Conservation (phyloP, 495 filamentous ascomycete species). For the Hypoxylon intermedium region DNA sequence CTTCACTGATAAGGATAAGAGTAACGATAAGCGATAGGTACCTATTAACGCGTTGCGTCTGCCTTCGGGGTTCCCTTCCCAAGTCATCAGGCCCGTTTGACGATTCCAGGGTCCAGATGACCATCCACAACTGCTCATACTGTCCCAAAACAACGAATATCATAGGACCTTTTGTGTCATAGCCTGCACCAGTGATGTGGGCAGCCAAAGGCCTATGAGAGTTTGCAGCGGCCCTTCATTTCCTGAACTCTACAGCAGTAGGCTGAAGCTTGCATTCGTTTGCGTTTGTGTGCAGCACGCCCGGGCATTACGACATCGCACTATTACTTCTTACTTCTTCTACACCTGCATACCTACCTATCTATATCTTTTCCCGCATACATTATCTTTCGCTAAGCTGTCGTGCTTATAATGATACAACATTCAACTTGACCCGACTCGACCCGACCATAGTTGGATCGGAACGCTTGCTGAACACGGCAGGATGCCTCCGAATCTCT, state of each 20-base stretch:
- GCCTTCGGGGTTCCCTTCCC: conserved; percentile 13
- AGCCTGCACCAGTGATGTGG: conserved; percentile 1
- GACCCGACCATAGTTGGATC: conserved; percentile 20
- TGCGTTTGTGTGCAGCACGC: no score
- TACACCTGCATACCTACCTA: no score
- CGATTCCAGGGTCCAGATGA: conserved; percentile 31
- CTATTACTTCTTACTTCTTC: background rate
- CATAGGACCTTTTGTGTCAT: conserved; percentile 17
- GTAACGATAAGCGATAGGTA: conserved; percentile 15
- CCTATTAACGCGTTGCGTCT: conserved; percentile 19
- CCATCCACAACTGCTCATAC: conserved; percentile 9
- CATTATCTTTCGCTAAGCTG: background rate
- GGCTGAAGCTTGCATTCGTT: no score
- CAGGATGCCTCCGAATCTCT: conserved; percentile 75
- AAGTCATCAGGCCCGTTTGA: conserved; percentile 26
- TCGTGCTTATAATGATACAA: conserved; percentile 12
- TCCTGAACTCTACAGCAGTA: background rate
- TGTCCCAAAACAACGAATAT: background rate
- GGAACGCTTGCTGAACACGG: conserved; percentile 10
- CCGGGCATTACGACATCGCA: background rate
- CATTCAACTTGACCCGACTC: conserved; percentile 25
- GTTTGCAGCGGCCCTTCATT: background rate
- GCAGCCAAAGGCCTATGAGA: background rate
- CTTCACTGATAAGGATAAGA: conserved; percentile 35
- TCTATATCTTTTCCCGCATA: no score